phyloP scores from a whole-genome alignment of 2,329 filamentous ascomycete species.

The Venturia carpophila region DNA sequence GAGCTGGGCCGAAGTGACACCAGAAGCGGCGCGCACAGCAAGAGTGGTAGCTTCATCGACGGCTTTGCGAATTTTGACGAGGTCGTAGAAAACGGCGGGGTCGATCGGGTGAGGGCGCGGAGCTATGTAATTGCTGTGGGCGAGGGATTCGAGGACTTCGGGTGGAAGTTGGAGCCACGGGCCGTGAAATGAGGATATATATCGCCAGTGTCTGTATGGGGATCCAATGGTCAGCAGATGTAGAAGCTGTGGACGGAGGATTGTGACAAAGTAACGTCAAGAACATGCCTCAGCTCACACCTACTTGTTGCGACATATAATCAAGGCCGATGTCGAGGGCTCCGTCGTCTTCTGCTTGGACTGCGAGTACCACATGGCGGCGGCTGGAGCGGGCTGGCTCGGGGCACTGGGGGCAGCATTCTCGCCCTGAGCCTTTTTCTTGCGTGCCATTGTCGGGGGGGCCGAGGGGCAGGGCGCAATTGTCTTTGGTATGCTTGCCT shows the following conservation, averaged over 20 bases:
- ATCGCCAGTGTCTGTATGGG: constrained; percentile 70
- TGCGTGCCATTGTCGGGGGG: constrained; percentile 19
- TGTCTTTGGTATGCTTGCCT: not conserved
- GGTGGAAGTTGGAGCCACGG: constrained; percentile 74
- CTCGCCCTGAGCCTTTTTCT: constrained; percentile 18
- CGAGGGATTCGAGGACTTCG: constrained; percentile 70
- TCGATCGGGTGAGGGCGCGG: constrained; percentile 70
- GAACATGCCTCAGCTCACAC: constrained; percentile 27
- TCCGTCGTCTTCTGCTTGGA: constrained; percentile 19
- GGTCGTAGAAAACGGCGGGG: constrained; percentile 72
- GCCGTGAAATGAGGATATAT: constrained; percentile 76
- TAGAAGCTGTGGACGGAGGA: not conserved
- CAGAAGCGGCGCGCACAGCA: constrained; percentile 68
- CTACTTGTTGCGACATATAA: constrained; percentile 39
- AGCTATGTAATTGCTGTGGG: constrained; percentile 71
- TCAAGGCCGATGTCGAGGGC: constrained; percentile 28
- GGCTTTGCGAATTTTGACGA: constrained; percentile 71
- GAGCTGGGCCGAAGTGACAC: constrained; percentile 57
- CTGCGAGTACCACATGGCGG: constrained; percentile 10
- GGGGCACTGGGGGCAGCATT: constrained; percentile 11
- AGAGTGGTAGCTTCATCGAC: constrained; percentile 75
- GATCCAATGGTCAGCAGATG: not conserved
- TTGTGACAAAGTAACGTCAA: constrained; percentile 18
- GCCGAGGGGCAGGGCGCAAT: not conserved
- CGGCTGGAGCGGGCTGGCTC: not conserved